Evolutionary conservation across 2,329 filamentous ascomycete species (phyloP).

Genomic region (Talaromyces sp.): DNA sequence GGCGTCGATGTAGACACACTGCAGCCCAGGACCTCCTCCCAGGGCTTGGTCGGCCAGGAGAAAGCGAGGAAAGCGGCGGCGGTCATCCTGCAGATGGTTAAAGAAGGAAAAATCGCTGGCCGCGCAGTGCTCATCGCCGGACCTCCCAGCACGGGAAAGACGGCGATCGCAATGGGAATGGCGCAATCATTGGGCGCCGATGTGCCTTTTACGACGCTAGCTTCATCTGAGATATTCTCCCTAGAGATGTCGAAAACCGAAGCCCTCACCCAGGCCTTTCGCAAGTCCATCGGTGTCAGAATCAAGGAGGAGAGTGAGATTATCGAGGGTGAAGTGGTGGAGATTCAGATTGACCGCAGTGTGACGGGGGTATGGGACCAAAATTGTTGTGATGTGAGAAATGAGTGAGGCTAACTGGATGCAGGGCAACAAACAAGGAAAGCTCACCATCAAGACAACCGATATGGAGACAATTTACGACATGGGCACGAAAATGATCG

Average conservation of each 20-base stretch:
- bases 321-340: conserved; percentile 97
- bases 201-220: conserved; percentile 92
- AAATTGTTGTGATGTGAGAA: conserved; percentile 2
- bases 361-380: conserved; percentile 65
- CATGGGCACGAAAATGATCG: conserved; percentile 99
- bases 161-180: conserved; percentile 98
- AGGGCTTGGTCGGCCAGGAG: conserved; percentile 91
- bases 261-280: conserved; percentile 95
- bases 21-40: conserved; percentile 76
- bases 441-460: conserved; percentile 98
- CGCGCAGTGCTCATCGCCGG: conserved; percentile 91
- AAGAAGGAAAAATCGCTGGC: conserved; percentile 96
- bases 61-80: conserved; percentile 95
- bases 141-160: conserved; percentile 95
- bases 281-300: conserved; percentile 93
- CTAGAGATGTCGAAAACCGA: conserved; percentile 99
- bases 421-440: conserved; percentile 89
- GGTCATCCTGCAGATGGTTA: conserved; percentile 97
- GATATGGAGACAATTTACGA: conserved; percentile 99
- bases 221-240: conserved; percentile 95
- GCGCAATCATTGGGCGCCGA: conserved; percentile 89
- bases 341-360: conserved; percentile 96
- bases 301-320: conserved; percentile 99
- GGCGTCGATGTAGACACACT: conserved; percentile 89
- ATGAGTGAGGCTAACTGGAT: conserved; percentile 12